A percentile compares a stretch with the other conserved stretches of the same genome.
Evolutionary conservation across 2,329 filamentous ascomycete genomes (phyloP).

Genomic region (Rutstroemia sydowiana): DNA sequence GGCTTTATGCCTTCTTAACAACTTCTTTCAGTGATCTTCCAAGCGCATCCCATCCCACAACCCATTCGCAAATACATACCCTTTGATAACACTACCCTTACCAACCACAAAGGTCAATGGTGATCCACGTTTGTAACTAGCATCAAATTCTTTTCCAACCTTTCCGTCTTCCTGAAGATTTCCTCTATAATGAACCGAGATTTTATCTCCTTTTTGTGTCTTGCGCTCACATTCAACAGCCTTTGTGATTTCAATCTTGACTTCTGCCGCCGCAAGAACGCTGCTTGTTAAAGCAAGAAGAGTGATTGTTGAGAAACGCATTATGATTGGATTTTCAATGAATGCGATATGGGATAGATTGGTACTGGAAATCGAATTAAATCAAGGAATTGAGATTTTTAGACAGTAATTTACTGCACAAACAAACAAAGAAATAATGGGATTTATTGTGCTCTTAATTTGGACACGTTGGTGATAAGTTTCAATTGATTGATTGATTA

Average conservation of each 20-base stretch:
- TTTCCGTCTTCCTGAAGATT: constrained; percentile 51
- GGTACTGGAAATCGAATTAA: background rate
- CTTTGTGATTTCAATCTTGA: constrained; percentile 71
- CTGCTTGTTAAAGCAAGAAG: constrained; percentile 24
- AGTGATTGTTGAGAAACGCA: constrained; percentile 28
- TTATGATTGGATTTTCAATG: constrained; percentile 13
- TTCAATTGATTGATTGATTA: background rate
- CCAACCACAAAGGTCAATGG: constrained; percentile 80
- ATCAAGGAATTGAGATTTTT: background rate
- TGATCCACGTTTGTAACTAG: constrained; percentile 67
- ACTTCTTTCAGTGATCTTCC: too few relatives aligned
- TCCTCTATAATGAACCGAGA: constrained; percentile 84
- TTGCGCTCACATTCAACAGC: constrained; percentile 74
- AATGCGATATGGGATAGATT: background rate
- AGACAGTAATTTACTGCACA: background rate
- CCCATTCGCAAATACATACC: constrained; percentile 44
- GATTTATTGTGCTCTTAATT: background rate
- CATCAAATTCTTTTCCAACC: constrained; percentile 75
- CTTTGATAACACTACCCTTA: constrained; percentile 77
- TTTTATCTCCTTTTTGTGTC: constrained; percentile 66
- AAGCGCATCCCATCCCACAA: background rate
- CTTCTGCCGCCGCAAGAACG: constrained; percentile 33
- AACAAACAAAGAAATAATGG: background rate
- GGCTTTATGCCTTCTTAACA: background rate
- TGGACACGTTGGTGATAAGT: background rate